phyloP scores from a whole-genome alignment of 1,284 basidiomycete genomes.

The Trichosporon coremiiforme region DNA sequence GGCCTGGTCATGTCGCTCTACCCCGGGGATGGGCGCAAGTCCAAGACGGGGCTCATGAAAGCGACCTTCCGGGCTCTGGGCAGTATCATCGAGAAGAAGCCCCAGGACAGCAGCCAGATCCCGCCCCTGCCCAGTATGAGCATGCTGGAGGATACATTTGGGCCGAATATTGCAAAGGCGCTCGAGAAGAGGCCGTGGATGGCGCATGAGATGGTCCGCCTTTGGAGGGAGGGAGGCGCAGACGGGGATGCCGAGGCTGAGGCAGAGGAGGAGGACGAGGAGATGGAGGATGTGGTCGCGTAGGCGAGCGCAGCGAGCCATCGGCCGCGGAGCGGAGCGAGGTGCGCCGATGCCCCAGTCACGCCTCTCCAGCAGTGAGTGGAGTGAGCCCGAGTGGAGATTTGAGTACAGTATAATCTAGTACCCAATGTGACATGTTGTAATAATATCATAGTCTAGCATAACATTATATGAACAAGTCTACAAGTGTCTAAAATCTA shows the following conservation, averaged over 20 bases:
- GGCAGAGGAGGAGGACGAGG: conserved; percentile 19
- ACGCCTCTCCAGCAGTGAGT: no score
- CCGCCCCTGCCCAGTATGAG: conserved; percentile 30
- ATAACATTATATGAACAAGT: not conserved
- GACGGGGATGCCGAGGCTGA: conserved; percentile 17
- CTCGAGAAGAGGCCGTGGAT: conserved; percentile 47
- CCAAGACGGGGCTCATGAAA: conserved; percentile 43
- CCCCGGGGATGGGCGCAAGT: conserved; percentile 36
- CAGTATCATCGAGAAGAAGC: conserved; percentile 32
- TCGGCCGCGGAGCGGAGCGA: conserved; percentile 11
- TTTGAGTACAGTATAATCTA: no score
- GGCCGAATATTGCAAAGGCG: conserved; percentile 36
- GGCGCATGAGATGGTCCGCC: conserved; percentile 37
- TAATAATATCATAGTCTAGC: not conserved
- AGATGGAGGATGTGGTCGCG: conserved; percentile 23
- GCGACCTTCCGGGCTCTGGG: conserved; percentile 36
- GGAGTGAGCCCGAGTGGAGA: no score
- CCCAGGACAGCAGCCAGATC: conserved; percentile 27
- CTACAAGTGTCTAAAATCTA: conserved; percentile 4
- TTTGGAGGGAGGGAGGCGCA: conserved; percentile 20
- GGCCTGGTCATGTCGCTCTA: conserved; percentile 43
- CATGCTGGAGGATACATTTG: conserved; percentile 37
- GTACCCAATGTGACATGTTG: conserved; percentile 1
- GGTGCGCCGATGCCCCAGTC: not conserved
- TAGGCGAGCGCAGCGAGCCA: no score